Evolutionary conservation across 2,329 filamentous ascomycete species (phyloP), one percentile per base, ranked within the genome.

Genomic region (Diaporthe citrichinensis): DNA sequence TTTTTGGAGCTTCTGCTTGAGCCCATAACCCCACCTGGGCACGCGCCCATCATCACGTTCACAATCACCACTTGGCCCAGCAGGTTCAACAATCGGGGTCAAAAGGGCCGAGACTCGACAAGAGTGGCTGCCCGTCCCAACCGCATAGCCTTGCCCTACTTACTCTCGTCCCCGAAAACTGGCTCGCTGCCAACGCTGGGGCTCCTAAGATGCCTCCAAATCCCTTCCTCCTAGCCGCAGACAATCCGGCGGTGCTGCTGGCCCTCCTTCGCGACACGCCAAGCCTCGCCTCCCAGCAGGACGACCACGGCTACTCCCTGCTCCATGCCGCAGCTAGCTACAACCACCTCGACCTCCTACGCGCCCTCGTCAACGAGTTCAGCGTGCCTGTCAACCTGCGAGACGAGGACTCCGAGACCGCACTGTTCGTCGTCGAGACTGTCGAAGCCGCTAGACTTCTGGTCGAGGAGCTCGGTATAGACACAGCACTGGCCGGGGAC

Each of bases 271-370:
- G 91, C 78, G 87, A 92, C 77, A 90, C 95, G 79, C 94, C 95
- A 46, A 85, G 90, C n/a, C 88, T 98, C 72, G 96, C 97, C 72
- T 90, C 92, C 3, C 86, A 90, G 71, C 95, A 98, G 85, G 97
- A 99, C 84, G 92, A 94, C 76, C 94, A 98, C 81, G 97, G 97
- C 80, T 99, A 99, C 87, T 98, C 95, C 62, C 91, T 98, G 36
- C 87, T 98, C 67, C 97, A 99, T 84, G 97, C 97, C 71, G 95
- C 96, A 23, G 93, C 95, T 25, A 98, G 96, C 79, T 99, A 98
- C 88, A 94, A 93, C 82, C 96, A 98, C 82, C 86, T 95, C 49
- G 91, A 94, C 73, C 92, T 99, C 23, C 89, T 98, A 23, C 93
- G 94, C 76, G 85, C 91, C 0, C 89, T 99, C 8, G 88, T 98